Base-by-base conservation (phyloP, 2,329 filamentous ascomycete genomes). In the Phaeosphaeriaceae sp. region DNA sequence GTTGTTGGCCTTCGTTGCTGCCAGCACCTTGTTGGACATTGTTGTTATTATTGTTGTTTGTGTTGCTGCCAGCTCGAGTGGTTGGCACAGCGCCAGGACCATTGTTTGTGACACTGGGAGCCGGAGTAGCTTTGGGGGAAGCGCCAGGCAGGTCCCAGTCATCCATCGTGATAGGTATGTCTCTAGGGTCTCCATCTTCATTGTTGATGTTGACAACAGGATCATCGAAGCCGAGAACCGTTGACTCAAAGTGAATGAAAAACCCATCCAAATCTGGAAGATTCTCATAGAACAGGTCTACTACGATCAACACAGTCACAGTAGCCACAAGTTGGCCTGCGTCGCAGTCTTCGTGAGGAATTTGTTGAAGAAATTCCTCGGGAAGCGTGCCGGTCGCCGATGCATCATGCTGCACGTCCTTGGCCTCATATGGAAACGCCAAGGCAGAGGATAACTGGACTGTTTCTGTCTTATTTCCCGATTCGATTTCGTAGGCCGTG, bases 241-340 rank as follows among this genome's bases (percentile, higher is more conserved):
- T 62, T 4, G 67, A 70, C 56, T 76, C 74, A 31, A 72, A 61
- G 45, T 74, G 74, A 31, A 72, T 55, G 27, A 74, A 50, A 42
- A 72, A 65, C 2, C 72, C 71, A n/a, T 57, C 55, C 1, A 58
- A 51, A 22, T 48, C 41, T 1, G 61, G 60, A 11, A 33, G 25
- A 27, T 69, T 63, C 27, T 66, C 62, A 44, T 81, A 77, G 11
- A 74, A 72, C 22, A 79, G 60, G 47, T 81, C 70, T 7, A 82
- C 75, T 5, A 82, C 72, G 6, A 82, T 68, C 4, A 81, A 63
- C 4, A 82, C 78, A 1, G 78, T 82, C 1, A 81, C 77, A 13
- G 70, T 68, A 5, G 79, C 80, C 36, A 72, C 67, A 42, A 77
- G 74, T 3, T 70, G 72, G 11, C 80, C 80, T 5, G 74, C 64